Conservation (phyloP, 2,329 filamentous ascomycete genomes). For the Laburnicola sp. region DNA sequence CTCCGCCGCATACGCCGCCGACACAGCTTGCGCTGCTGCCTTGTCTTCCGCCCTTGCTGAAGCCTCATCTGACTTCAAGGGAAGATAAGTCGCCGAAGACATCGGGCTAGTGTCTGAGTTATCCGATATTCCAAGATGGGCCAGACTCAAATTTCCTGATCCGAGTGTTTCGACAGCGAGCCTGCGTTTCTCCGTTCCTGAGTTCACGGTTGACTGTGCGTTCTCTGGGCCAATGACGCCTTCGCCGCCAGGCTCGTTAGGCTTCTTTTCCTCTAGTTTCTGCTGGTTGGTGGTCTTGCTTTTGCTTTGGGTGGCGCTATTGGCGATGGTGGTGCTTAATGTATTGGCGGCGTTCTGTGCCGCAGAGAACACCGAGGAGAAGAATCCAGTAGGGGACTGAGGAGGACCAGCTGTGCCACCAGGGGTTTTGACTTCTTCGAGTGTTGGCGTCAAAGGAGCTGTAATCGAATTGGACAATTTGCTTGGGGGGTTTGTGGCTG, state of each 20-base stretch:
- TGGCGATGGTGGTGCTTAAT: conserved; percentile 73
- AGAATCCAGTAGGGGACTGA: conserved; percentile 68
- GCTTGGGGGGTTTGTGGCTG: conserved; percentile 67
- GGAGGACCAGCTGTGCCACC: conserved; percentile 56
- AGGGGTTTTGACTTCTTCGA: conserved; percentile 68
- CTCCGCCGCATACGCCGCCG: conserved; percentile 60
- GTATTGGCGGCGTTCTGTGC: conserved; percentile 88
- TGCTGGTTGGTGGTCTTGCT: conserved; percentile 52
- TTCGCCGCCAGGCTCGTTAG: conserved; percentile 41
- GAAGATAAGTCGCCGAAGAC: conserved; percentile 61
- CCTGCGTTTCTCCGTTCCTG: conserved; percentile 53
- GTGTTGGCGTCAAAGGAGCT: conserved; percentile 71
- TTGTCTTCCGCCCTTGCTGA: conserved; percentile 62
- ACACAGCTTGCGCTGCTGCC: conserved; percentile 62
- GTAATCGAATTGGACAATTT: conserved; percentile 77
- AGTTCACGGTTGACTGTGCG: conserved; percentile 24
- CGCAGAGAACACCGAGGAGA: conserved; percentile 88
- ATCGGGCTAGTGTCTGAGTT: conserved; percentile 60
- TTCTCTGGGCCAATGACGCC: conserved; percentile 47
- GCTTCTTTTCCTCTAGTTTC: conserved; percentile 31
- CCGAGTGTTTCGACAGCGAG: conserved; percentile 87
- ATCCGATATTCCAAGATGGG: conserved; percentile 81
- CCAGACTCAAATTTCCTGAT: conserved; percentile 83
- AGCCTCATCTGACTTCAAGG: conserved; percentile 54
- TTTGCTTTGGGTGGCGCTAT: conserved; percentile 57